A percentile compares a stretch with the other conserved stretches of the same genome.
Conservation (phyloP, 2,329 filamentous ascomycete genomes). For the Aspergillus pseudonomiae region DNA sequence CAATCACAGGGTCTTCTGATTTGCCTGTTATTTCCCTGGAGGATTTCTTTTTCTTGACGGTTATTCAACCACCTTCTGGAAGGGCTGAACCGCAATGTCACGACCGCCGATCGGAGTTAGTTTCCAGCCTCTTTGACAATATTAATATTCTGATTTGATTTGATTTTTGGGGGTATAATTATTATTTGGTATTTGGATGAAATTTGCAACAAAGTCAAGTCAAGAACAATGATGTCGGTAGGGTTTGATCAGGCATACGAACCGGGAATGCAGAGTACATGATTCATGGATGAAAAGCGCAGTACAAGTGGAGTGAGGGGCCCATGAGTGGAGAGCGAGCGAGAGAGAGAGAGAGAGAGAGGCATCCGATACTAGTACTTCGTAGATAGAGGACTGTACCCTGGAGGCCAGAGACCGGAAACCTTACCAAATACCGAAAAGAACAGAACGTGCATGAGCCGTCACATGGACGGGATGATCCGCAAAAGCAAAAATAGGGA, state of each 20-base stretch:
- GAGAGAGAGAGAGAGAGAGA: background rate
- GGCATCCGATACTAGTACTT: too few relatives aligned
- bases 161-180: too few relatives aligned
- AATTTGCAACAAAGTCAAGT: background rate
- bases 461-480: slow-evolving; percentile 1
- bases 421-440: background rate
- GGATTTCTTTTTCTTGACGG: background rate
- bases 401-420: background rate
- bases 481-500: background rate
- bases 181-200: background rate
- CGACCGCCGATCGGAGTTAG: background rate
- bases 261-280: background rate
- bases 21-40: too few relatives aligned
- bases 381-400: too few relatives aligned
- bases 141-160: background rate
- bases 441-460: background rate
- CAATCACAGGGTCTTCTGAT: background rate
- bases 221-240: background rate
- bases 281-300: background rate
- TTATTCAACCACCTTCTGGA: background rate
- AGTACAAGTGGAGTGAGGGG: background rate
- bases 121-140: background rate
- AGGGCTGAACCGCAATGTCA: background rate
- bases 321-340: background rate
- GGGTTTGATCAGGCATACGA: background rate